Conservation (phyloP, 352 stramenopile genomes). For the Phytophthora citrophthora region DNA sequence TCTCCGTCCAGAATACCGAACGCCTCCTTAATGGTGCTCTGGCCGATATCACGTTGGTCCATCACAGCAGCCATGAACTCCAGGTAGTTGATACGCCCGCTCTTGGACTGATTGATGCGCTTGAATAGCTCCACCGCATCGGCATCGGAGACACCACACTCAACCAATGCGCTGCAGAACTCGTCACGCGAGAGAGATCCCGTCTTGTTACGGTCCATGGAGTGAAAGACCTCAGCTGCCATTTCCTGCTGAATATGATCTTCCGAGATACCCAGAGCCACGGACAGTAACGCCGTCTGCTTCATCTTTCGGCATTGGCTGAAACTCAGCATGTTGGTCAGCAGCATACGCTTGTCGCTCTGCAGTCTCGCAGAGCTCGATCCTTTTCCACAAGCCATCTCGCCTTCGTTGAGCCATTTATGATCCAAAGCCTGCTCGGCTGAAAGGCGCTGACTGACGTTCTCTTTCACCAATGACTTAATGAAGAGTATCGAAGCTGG, state of each 20-base stretch:
- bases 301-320: conserved; percentile 80
- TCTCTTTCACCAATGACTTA: conserved; percentile 80
- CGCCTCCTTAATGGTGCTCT: conserved; percentile 93
- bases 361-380: conserved; percentile 39
- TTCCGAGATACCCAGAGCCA: conserved; percentile 76
- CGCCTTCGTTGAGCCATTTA: conserved; percentile 61
- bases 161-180: conserved; percentile 93
- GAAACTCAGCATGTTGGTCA: conserved; percentile 84
- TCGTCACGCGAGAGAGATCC: conserved; percentile 92
- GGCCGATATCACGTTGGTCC: conserved; percentile 86
- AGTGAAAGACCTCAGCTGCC: conserved; percentile 85
- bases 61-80: conserved; percentile 96
- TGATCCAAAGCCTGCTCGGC: conserved; percentile 71
- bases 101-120: conserved; percentile 84
- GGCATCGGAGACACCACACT: conserved; percentile 77
- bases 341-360: conserved; percentile 66
- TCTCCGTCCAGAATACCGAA: conserved; percentile 91
- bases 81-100: conserved; percentile 92
- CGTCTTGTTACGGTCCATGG: conserved; percentile 85
- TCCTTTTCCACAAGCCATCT: conserved; percentile 16
- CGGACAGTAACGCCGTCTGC: conserved; percentile 73
- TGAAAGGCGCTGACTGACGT: conserved; percentile 67
- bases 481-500: conserved; percentile 74
- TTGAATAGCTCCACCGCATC: conserved; percentile 82
- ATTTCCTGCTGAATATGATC: conserved; percentile 79